Conservation (phyloP, 2,329 filamentous ascomycete species). For the Lasiodiplodia sp. region DNA sequence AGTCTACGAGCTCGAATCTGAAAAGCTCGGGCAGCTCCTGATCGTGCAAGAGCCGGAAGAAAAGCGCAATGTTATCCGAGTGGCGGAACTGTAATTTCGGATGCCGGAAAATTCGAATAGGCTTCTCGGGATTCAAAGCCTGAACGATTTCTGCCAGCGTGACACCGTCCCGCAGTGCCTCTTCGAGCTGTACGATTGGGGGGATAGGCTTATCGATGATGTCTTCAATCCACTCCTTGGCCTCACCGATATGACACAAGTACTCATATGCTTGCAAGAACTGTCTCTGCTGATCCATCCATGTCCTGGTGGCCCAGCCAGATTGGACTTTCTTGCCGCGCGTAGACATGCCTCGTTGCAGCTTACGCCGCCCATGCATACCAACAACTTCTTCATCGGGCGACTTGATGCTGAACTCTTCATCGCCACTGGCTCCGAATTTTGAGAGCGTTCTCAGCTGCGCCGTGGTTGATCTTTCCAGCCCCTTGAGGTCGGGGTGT, state of each 20-base stretch:
- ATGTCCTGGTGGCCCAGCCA: slow-evolving; percentile 82
- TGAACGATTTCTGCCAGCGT: slow-evolving; percentile 95
- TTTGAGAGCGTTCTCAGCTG: slow-evolving; percentile 88
- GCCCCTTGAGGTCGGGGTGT: slow-evolving; percentile 72
- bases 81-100: slow-evolving; percentile 90
- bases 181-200: slow-evolving; percentile 91
- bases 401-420: slow-evolving; percentile 79
- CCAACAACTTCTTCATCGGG: slow-evolving; percentile 87
- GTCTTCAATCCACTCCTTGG: slow-evolving; percentile 98
- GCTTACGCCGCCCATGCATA: slow-evolving; percentile 79
- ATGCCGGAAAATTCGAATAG: slow-evolving; percentile 83
- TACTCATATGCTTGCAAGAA: slow-evolving; percentile 98
- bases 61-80: slow-evolving; percentile 96
- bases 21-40: slow-evolving; percentile 94
- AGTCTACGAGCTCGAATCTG: slow-evolving; percentile 93
- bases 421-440: slow-evolving; percentile 71
- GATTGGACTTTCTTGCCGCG: slow-evolving; percentile 61
- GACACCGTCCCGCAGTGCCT: slow-evolving; percentile 89
- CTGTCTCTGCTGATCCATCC: slow-evolving; percentile 99
- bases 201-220: slow-evolving; percentile 85
- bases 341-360: slow-evolving; percentile 73
- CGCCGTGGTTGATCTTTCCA: slow-evolving; percentile 88
- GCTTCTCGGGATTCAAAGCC: slow-evolving; percentile 78
- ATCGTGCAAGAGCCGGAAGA: slow-evolving; percentile 92
- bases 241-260: slow-evolving; percentile 97